Evolutionary conservation across 2,329 filamentous ascomycete species (phyloP), one percentile per base, ranked within the genome.

Genomic region (Dactylellina parvicollis): DNA sequence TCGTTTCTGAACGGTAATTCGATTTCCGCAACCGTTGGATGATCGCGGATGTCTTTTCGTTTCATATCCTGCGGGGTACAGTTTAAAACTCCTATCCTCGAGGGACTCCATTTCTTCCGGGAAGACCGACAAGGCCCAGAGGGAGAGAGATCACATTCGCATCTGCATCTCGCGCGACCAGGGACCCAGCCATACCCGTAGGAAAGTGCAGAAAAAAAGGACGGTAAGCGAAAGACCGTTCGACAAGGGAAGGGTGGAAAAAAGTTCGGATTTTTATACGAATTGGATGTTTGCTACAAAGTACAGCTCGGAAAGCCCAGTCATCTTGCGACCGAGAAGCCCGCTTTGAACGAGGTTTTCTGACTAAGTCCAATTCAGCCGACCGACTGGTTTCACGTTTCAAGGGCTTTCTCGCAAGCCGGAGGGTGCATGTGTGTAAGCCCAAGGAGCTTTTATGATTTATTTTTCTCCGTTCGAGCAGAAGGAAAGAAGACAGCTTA

Each of bases 41-140:
- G 52, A 59, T 67, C 62, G 56, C 30, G 44, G 36, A 26, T 40
- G 47, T 61, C 49, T 44, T n/a, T n/a, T 49, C 36, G 66, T 71
- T 71, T 71, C 66, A 71, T 50, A 46, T 64, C 57, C 66, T 64
- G 66, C 66, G 66, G 66, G 66, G 66, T 57, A 64, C 57, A 71
- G 49, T 64, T 71, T 64, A 71, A 64, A 64, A 71, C 66, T 57
- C 34, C 47, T 26, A 20, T 22, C 56, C 44, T 32, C 28, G 47
- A 34, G 14, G 22, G 4, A 18, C 46, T 56, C 66, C 46, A 32
- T 50, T 64, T 64, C 50, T 64, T 34, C 56, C 65, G 65, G 46
- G 40, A 26, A 56, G 30, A 60, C 30, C 24, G 20, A 28, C 12
- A 3, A 30, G 14, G 8, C 4, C 5, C n/a, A 32, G 9, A 36